phyloP scores from a whole-genome alignment of 129 eudicot genomes.

The Helichrysum umbraculigerum region DNA sequence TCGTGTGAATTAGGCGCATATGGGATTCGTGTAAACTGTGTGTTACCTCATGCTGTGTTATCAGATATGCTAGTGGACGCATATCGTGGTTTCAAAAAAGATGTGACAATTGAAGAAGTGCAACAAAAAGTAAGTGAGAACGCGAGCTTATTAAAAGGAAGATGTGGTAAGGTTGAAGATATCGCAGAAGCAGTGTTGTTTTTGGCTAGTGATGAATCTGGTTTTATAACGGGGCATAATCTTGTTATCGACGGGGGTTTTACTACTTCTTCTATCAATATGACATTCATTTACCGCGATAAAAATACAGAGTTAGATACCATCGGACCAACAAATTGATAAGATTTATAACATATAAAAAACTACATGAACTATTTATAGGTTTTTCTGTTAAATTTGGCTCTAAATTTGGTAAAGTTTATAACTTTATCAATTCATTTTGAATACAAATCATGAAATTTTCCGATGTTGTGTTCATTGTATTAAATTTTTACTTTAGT shows the following conservation, averaged over 20 bases:
- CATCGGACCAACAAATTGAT: neutral
- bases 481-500: neutral
- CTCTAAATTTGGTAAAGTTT: neutral
- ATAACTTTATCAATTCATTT: neutral
- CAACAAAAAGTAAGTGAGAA: constrained; percentile 47
- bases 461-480: neutral
- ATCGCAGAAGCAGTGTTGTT: constrained; percentile 67
- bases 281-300: constrained; percentile 57
- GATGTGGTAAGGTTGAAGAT: constrained; percentile 68
- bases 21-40: constrained; percentile 79
- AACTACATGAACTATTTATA: neutral
- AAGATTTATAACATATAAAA: neutral
- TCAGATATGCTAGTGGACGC: constrained; percentile 68
- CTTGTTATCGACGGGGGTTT: constrained; percentile 87
- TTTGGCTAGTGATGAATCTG: constrained; percentile 76
- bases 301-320: constrained; percentile 17
- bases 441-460: neutral
- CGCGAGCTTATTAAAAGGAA: constrained; percentile 59
- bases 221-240: constrained; percentile 82
- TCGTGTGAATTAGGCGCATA: constrained; percentile 69
- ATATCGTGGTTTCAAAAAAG: constrained; percentile 36
- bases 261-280: constrained; percentile 47
- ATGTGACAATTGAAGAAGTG: constrained; percentile 53
- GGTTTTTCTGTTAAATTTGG: neutral
- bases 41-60: constrained; percentile 81